phyloP scores from a whole-genome alignment of 208 protist species.

The Crithidia expoeki region DNA sequence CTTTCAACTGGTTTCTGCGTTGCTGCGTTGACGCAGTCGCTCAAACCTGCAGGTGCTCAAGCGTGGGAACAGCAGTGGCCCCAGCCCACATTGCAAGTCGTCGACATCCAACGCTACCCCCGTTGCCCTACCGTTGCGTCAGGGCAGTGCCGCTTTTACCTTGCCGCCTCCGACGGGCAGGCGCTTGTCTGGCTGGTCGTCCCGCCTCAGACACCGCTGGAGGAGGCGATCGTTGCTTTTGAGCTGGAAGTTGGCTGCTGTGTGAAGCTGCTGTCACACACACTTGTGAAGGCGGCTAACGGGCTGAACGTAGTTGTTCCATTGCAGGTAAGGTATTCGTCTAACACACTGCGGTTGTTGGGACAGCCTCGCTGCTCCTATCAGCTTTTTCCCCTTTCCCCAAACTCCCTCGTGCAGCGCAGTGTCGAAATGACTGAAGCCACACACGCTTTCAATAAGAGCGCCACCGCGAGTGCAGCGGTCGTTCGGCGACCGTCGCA shows the following conservation, averaged over 20 bases:
- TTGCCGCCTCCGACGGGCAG: constrained; percentile 64
- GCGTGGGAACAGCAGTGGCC: constrained; percentile 39
- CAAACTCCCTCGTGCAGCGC: constrained; percentile 39
- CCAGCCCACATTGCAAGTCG: constrained; percentile 67
- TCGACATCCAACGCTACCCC: constrained; percentile 82
- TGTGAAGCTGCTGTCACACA: constrained; percentile 58
- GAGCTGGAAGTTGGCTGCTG: constrained; percentile 80
- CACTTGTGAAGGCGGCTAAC: constrained; percentile 57
- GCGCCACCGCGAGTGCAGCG: background rate
- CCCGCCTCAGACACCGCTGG: constrained; percentile 53
- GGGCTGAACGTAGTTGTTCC: constrained; percentile 74
- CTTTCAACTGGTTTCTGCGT: constrained; percentile 67
- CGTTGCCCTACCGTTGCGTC: background rate
- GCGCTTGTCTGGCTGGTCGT: constrained; percentile 69
- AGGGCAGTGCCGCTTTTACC: constrained; percentile 68
- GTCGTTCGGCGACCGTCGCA: background rate
- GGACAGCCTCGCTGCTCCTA: constrained; percentile 46
- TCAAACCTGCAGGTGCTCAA: constrained; percentile 23
- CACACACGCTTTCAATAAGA: background rate
- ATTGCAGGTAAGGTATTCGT: constrained; percentile 43
- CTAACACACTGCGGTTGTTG: constrained; percentile 52
- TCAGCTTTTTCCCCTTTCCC: constrained; percentile 53
- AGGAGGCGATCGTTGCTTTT: constrained; percentile 56
- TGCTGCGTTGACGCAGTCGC: constrained; percentile 30
- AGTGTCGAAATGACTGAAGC: background rate